phyloP scores from a whole-genome alignment of 2,329 filamentous ascomycete genomes.

The Talaromyces piceae region DNA sequence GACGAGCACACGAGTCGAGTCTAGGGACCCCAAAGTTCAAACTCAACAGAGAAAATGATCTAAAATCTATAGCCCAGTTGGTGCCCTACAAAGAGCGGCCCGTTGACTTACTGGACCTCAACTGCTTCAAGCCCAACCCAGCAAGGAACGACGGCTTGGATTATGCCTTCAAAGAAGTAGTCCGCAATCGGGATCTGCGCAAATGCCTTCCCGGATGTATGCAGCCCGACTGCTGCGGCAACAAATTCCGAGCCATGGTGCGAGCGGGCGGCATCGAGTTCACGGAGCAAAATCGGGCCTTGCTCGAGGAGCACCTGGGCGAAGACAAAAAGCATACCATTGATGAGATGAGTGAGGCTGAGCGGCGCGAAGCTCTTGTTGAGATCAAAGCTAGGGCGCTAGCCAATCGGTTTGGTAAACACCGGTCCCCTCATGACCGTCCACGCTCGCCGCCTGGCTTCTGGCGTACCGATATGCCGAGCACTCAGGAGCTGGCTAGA shows the following conservation, averaged over 20 bases:
- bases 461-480: slow-evolving; percentile 85
- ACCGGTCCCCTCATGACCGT: slow-evolving; percentile 66
- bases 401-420: slow-evolving; percentile 68
- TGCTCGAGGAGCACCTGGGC: slow-evolving; percentile 50
- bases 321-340: slow-evolving; percentile 26
- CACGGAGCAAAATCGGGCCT: slow-evolving; percentile 19
- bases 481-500: slow-evolving; percentile 67
- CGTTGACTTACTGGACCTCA: slow-evolving; percentile 50
- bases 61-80: slow-evolving; percentile 20
- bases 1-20: neutral
- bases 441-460: slow-evolving; percentile 73
- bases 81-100: slow-evolving; percentile 52
- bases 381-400: slow-evolving; percentile 67
- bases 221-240: slow-evolving; percentile 68
- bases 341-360: slow-evolving; percentile 47
- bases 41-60: neutral
- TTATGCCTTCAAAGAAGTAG: slow-evolving; percentile 67
- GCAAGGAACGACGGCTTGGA: slow-evolving; percentile 60
- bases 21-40: neutral
- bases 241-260: slow-evolving; percentile 61
- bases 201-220: slow-evolving; percentile 67
- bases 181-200: slow-evolving; percentile 62
- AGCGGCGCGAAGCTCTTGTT: slow-evolving; percentile 61
- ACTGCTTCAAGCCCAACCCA: slow-evolving; percentile 79
- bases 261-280: slow-evolving; percentile 25